These are phyloP conservation scores for Solanum chacoense DNA, from an alignment of 305 asterid genomes.

Conservation along the genomic window DNA sequence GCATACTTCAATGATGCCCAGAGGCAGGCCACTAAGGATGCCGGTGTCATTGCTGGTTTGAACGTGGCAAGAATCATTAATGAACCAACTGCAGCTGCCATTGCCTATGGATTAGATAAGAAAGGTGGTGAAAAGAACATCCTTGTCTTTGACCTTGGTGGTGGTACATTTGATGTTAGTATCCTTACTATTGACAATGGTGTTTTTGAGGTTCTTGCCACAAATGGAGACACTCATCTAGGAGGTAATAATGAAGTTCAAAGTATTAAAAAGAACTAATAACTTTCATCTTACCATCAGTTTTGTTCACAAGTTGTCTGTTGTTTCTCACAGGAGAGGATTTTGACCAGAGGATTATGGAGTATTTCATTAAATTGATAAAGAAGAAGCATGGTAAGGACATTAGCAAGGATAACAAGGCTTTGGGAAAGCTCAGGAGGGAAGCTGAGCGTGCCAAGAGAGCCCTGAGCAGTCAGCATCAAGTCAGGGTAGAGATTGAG, in stretches of 20 bases:
- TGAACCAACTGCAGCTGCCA: slow-evolving; percentile 91
- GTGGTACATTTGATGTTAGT: slow-evolving; percentile 89
- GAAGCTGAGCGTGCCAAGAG: slow-evolving; percentile 84
- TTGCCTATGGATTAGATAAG: slow-evolving; percentile 92
- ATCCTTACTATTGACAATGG: slow-evolving; percentile 74
- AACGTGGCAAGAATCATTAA: slow-evolving; percentile 74
- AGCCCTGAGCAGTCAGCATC: slow-evolving; percentile 86
- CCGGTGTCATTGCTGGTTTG: slow-evolving; percentile 64
- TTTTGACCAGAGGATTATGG: slow-evolving; percentile 81
- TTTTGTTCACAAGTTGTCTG: background rate
- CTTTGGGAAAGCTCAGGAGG: slow-evolving; percentile 76
- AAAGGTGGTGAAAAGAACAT: slow-evolving; percentile 83
- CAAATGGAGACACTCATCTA: slow-evolving; percentile 85
- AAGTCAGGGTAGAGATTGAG: slow-evolving; percentile 80
- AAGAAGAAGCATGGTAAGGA: slow-evolving; percentile 90
- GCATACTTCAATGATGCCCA: slow-evolving; percentile 93
- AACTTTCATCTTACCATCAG: background rate
- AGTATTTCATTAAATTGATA: slow-evolving; percentile 68
- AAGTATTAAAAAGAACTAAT: background rate
- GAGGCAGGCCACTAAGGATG: slow-evolving; percentile 88
- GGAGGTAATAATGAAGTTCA: slow-evolving; percentile 42
- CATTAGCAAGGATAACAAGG: slow-evolving; percentile 79
- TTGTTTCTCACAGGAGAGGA: slow-evolving; percentile 54
- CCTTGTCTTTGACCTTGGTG: slow-evolving; percentile 85
- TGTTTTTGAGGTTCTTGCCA: slow-evolving; percentile 76